These are phyloP conservation scores for Brassica cretica DNA, from an alignment of 345 rosid genomes.

Conservation along the genomic window DNA sequence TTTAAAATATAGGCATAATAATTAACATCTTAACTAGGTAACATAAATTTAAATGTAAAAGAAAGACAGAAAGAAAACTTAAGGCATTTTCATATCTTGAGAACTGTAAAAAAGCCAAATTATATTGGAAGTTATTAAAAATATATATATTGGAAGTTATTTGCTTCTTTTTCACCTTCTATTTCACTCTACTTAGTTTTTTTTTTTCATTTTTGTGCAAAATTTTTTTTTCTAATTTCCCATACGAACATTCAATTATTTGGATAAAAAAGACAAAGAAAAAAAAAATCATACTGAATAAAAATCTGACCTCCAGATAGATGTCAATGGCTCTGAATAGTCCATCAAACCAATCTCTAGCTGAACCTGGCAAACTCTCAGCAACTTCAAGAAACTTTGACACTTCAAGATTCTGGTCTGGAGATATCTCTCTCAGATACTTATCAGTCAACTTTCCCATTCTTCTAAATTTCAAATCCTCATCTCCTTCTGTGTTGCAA, in stretches of 20 bases:
- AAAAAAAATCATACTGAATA: background rate
- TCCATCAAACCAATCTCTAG: conserved; percentile 76
- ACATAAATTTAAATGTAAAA: conserved; percentile 16
- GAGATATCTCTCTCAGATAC: conserved; percentile 73
- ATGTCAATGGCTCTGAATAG: conserved; percentile 78
- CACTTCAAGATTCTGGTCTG: conserved; percentile 59
- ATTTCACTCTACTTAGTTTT: conserved; percentile 25
- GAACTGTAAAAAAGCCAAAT: conserved; percentile 30
- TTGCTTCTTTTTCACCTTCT: conserved; percentile 33
- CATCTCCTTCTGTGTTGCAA: conserved; percentile 16
- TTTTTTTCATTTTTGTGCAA: conserved; percentile 2
- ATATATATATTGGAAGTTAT: background rate
- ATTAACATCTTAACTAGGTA: background rate
- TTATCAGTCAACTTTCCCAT: conserved; percentile 62
- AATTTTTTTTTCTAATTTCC: background rate
- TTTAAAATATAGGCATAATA: background rate
- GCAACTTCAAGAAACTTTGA: conserved; percentile 62
- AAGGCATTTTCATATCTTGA: conserved; percentile 23
- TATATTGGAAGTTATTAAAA: background rate
- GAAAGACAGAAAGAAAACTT: conserved; percentile 25
- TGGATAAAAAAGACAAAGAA: background rate
- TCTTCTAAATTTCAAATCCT: conserved; percentile 40
- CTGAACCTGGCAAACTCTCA: conserved; percentile 71
- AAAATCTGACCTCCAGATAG: conserved; percentile 61
- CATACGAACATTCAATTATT: conserved; percentile 16